Evolutionary conservation across 2,329 filamentous ascomycete genomes (phyloP).

Genomic region (Seiridium cupressi): DNA sequence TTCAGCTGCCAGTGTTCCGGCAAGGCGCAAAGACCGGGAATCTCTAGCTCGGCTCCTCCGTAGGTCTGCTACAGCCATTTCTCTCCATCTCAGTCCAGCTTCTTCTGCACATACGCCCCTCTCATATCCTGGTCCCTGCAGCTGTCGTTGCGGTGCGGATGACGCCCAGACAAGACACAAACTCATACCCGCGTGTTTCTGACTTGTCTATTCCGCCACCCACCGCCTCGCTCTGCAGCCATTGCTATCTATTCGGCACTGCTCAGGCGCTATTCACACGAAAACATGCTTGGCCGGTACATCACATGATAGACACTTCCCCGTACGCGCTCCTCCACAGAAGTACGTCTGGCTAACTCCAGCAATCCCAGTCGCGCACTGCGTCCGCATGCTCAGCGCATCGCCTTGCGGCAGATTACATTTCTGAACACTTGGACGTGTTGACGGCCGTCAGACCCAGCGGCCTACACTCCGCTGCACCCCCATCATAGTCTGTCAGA

Average conservation of each 20-base stretch:
- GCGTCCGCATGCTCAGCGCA: not conserved
- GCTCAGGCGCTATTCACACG: not conserved
- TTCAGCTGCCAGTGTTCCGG: no score
- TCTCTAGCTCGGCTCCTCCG: not conserved
- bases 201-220: slow-evolving; percentile 7
- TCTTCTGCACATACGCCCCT: not conserved
- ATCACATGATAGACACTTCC: not conserved
- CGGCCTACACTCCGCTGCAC: not conserved
- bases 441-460: not conserved
- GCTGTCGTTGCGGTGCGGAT: not conserved
- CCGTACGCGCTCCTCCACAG: not conserved
- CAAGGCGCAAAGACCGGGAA: not conserved
- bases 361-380: not conserved
- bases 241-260: not conserved
- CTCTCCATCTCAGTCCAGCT: not conserved
- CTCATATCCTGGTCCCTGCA: not conserved
- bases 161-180: slow-evolving; percentile 3
- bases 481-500: slow-evolving; percentile 2
- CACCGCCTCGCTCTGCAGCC: slow-evolving; percentile 6
- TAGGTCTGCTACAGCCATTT: not conserved
- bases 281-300: not conserved
- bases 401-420: not conserved
- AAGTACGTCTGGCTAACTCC: not conserved
- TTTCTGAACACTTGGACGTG: not conserved
- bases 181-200: slow-evolving; percentile 6